Evolutionary conservation across 495 filamentous ascomycete genomes (phyloP).

Genomic region (Trichoderma erinaceum): DNA sequence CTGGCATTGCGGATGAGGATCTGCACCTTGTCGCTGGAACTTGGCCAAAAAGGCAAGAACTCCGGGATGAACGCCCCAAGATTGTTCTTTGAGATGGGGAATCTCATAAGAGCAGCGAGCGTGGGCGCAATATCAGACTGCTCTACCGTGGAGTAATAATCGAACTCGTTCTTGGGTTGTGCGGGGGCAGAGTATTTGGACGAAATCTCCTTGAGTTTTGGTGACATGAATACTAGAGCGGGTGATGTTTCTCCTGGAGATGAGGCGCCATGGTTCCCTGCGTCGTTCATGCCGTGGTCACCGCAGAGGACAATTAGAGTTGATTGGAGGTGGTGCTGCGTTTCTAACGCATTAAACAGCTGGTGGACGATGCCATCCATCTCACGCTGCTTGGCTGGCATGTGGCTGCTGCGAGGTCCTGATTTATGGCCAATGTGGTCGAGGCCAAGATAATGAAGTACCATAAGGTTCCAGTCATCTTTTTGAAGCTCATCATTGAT

Average conservation of each 20-base stretch:
- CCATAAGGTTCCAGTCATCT: conserved; percentile 85
- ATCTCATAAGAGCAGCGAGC: conserved; percentile 76
- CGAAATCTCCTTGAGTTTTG: conserved; percentile 61
- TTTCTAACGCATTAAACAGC: conserved; percentile 71
- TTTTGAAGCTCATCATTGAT: conserved; percentile 65
- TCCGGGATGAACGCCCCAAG: conserved; percentile 80
- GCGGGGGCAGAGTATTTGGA: conserved; percentile 39
- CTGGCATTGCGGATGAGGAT: conserved; percentile 68
- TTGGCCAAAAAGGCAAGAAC: conserved; percentile 67
- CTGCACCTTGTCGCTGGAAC: conserved; percentile 52
- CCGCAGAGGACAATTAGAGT: conserved; percentile 83
- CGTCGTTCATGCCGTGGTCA: conserved; percentile 99
- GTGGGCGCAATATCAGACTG: conserved; percentile 92
- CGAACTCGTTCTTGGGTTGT: conserved; percentile 52
- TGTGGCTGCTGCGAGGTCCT: conserved; percentile 82
- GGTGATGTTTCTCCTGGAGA: conserved; percentile 88
- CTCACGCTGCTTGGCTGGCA: conserved; percentile 87
- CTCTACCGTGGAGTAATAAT: conserved; percentile 77
- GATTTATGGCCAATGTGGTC: conserved; percentile 98
- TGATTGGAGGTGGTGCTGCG: conserved; percentile 59
- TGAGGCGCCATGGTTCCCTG: conserved; percentile 93
- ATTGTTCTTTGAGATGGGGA: conserved; percentile 89
- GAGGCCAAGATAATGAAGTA: conserved; percentile 91
- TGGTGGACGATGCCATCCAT: conserved; percentile 80
- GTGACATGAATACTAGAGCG: conserved; percentile 85